Evolutionary conservation across 148 eudicot genomes (phyloP), one percentile per base, ranked within the genome.

Genomic region (Rhododendron henanense): DNA sequence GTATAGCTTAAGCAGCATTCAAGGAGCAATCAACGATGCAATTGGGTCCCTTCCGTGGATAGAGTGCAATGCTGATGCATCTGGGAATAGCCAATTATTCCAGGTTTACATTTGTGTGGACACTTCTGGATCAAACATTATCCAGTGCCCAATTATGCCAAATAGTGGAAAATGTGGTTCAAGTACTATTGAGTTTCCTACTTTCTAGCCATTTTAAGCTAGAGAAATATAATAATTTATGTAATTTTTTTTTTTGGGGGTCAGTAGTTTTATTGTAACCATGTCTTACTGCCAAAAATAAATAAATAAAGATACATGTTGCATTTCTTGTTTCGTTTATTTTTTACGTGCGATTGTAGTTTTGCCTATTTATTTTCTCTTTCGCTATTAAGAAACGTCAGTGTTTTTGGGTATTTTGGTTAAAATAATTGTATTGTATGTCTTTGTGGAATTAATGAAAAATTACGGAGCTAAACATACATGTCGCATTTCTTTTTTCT

Each of bases 61-160:
- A 21, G 92, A 95, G 78, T 96, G 99, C 83, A 96, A 96, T 85
- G 71, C 8, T 10, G 98, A 95, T 85, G 74, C 73, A 10, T 89
- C 92, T 7, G 98, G 94, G 1, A 90, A 95, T 75, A 93, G 92
- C 76, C 99, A 95, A 47, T 84, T 96, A 48, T 93, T 93, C 81
- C 99, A 96, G 83, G 90, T 96, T 3, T 96, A 96, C 78, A 21
- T 95, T n/a, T 96, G 99, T 81, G 88, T 90, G 3, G 93, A 93
- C 83, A 85, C 79, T 41, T 89, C 93, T 37, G 94, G 90, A 33
- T 80, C 91, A 80, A 85, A 85, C 19, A 59, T 89, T 37, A 93
- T 93, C 2, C 85, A 89, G 23, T 92, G 95, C 50, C 95, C 95
- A 31, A 87, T 90, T 18, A 67, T 87, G 45, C 95, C 95, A 5